These are phyloP conservation scores for Mycosphaerelloides madeirae DNA, from an alignment of 2,329 filamentous ascomycete species.

Conservation along the genomic window DNA sequence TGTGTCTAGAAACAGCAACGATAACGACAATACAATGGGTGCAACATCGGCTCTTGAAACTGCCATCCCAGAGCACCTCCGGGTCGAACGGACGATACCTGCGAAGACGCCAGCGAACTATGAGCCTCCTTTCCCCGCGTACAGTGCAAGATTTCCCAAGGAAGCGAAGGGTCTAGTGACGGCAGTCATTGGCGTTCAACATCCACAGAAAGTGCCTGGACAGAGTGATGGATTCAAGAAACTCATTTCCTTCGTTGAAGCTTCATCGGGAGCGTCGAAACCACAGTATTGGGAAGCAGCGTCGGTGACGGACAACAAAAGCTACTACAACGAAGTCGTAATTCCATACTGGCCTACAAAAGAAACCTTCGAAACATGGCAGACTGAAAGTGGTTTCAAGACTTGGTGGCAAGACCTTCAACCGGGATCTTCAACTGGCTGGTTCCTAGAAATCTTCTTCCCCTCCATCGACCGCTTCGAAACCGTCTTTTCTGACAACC, in stretches of 20 bases:
- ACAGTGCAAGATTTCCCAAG: slow-evolving; percentile 32
- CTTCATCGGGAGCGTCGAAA: slow-evolving; percentile 13
- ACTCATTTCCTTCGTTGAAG: slow-evolving; percentile 19
- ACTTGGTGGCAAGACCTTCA: slow-evolving; percentile 35
- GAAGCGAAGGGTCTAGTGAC: slow-evolving; percentile 32
- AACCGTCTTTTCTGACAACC: slow-evolving; percentile 39
- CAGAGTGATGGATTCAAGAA: slow-evolving; percentile 11
- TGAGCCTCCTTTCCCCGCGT: slow-evolving; percentile 31
- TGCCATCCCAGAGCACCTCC: slow-evolving; percentile 20
- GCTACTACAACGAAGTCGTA: slow-evolving; percentile 34
- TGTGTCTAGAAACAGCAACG: no score
- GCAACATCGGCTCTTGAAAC: slow-evolving; percentile 15
- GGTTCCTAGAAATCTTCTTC: slow-evolving; percentile 42
- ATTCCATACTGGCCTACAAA: slow-evolving; percentile 39
- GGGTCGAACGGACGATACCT: slow-evolving; percentile 14
- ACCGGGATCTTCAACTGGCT: slow-evolving; percentile 31
- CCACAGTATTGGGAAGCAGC: slow-evolving; percentile 33
- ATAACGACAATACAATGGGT: slow-evolving; percentile 8
- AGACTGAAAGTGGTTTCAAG: slow-evolving; percentile 33
- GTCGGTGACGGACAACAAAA: slow-evolving; percentile 31
- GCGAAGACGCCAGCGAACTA: slow-evolving; percentile 24
- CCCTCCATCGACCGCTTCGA: slow-evolving; percentile 43
- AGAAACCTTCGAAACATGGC: slow-evolving; percentile 32
- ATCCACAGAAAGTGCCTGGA: slow-evolving; percentile 2
- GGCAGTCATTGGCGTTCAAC: slow-evolving; percentile 34